phyloP scores from a whole-genome alignment of 1,284 basidiomycete species.

The Austroboletus niveus region DNA sequence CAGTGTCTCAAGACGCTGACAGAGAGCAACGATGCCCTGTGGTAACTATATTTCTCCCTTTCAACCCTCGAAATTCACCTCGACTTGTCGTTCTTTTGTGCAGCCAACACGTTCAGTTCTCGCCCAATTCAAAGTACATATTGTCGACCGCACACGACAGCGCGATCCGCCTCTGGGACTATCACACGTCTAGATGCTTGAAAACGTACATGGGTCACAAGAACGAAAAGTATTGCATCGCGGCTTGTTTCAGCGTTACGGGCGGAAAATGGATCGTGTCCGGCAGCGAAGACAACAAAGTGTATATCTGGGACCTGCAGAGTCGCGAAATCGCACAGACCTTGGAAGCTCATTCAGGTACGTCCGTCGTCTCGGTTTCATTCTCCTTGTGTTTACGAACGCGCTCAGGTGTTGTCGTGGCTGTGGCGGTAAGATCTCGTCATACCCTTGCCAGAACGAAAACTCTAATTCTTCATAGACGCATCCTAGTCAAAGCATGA shows the following conservation, averaged over 20 bases:
- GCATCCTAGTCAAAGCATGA: slow-evolving; percentile 79
- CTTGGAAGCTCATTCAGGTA: slow-evolving; percentile 75
- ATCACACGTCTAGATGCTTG: slow-evolving; percentile 85
- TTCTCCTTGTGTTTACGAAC: neutral
- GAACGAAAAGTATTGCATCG: slow-evolving; percentile 78
- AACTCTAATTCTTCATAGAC: slow-evolving; percentile 46
- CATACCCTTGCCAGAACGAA: neutral
- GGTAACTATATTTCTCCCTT: slow-evolving; percentile 50
- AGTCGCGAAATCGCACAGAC: slow-evolving; percentile 77
- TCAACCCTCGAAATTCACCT: slow-evolving; percentile 10
- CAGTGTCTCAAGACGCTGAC: slow-evolving; percentile 96
- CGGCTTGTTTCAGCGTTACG: slow-evolving; percentile 78
- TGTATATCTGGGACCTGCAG: slow-evolving; percentile 92
- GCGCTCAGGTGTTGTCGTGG: slow-evolving; percentile 65
- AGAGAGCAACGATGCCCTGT: slow-evolving; percentile 85
- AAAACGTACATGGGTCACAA: slow-evolving; percentile 87
- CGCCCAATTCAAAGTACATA: slow-evolving; percentile 92
- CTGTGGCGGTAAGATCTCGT: slow-evolving; percentile 56
- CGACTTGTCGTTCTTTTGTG: neutral
- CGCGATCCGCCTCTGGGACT: slow-evolving; percentile 92
- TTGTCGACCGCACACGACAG: slow-evolving; percentile 90
- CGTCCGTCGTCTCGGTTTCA: slow-evolving; percentile 12
- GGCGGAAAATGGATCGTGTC: slow-evolving; percentile 87
- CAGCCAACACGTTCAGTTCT: slow-evolving; percentile 88
- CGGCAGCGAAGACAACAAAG: slow-evolving; percentile 88